A percentile compares a stretch with the other conserved stretches of the same genome.
phyloP scores from a whole-genome alignment of 1,139 yeast species.

The Lipomyces yarrowii region DNA sequence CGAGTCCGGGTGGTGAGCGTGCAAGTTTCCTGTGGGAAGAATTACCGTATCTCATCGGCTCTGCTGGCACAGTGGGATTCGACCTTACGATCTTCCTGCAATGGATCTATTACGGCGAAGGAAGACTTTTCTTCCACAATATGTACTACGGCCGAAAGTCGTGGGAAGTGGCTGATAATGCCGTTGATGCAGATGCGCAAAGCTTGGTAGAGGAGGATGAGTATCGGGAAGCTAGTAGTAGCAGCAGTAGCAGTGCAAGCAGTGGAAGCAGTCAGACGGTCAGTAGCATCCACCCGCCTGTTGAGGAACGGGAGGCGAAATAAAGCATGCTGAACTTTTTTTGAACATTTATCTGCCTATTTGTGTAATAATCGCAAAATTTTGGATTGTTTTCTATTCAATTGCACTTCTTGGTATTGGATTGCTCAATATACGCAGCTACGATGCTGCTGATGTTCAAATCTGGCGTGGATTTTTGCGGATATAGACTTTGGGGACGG shows the following conservation, averaged over 20 bases:
- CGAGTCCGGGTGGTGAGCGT: conserved; percentile 49
- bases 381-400: neutral
- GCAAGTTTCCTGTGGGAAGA: conserved; percentile 62
- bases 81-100: conserved; percentile 79
- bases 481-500: neutral
- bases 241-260: conserved; percentile 4
- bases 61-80: conserved; percentile 82
- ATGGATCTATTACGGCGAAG: conserved; percentile 43
- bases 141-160: conserved; percentile 22
- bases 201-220: conserved; percentile 4
- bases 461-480: neutral
- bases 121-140: conserved; percentile 23
- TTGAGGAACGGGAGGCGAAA: neutral
- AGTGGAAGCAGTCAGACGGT: conserved; percentile 17
- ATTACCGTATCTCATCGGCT: conserved; percentile 80
- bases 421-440: neutral
- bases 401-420: neutral
- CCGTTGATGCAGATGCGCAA: conserved; percentile 8
- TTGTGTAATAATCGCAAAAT: neutral
- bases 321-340: neutral
- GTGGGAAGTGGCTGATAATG: conserved; percentile 19
- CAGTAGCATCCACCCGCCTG: neutral
- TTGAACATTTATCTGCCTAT: neutral
- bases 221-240: neutral
- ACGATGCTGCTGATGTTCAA: neutral